Evolutionary conservation across 1,284 basidiomycete species (phyloP).

Genomic region (Austroboletus niveus): DNA sequence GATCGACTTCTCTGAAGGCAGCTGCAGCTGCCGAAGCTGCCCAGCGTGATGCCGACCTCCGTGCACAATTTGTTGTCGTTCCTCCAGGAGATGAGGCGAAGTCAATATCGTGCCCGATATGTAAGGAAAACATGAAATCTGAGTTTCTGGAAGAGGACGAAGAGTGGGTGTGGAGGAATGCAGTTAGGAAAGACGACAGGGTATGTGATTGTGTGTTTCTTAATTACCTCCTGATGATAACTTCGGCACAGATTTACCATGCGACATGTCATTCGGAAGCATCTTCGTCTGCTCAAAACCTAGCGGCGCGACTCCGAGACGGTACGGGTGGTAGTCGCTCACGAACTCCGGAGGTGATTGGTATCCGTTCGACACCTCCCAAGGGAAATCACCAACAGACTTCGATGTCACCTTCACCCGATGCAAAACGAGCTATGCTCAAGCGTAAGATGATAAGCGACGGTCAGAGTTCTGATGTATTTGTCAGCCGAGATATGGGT

Average conservation of each 20-base stretch:
- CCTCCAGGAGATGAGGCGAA: slow-evolving; percentile 84
- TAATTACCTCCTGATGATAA: not conserved
- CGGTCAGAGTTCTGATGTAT: slow-evolving; percentile 35
- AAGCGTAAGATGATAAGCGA: slow-evolving; percentile 70
- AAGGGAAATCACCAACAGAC: slow-evolving; percentile 29
- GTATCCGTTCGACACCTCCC: slow-evolving; percentile 46
- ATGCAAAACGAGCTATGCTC: slow-evolving; percentile 49
- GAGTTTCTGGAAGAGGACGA: slow-evolving; percentile 97
- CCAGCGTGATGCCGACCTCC: slow-evolving; percentile 72
- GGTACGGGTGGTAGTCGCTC: slow-evolving; percentile 66
- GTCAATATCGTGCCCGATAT: slow-evolving; percentile 87
- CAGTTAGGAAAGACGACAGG: slow-evolving; percentile 77
- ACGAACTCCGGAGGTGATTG: slow-evolving; percentile 60
- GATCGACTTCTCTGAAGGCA: slow-evolving; percentile 52
- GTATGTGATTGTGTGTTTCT: slow-evolving; percentile 45
- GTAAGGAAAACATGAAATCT: slow-evolving; percentile 91
- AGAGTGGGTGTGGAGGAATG: slow-evolving; percentile 98
- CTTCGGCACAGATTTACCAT: slow-evolving; percentile 69
- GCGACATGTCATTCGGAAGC: slow-evolving; percentile 90
- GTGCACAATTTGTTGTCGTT: slow-evolving; percentile 81
- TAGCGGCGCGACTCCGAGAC: slow-evolving; percentile 64
- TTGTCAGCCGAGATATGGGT: slow-evolving; percentile 32
- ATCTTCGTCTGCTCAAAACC: slow-evolving; percentile 52
- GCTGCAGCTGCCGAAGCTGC: slow-evolving; percentile 65
- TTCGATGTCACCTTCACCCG: slow-evolving; percentile 48